Percentiles rank a stretch among this genome's conserved stretches.
Evolutionary conservation across 2,329 filamentous ascomycete genomes (phyloP).

Genomic region (Dothistroma septosporum): DNA sequence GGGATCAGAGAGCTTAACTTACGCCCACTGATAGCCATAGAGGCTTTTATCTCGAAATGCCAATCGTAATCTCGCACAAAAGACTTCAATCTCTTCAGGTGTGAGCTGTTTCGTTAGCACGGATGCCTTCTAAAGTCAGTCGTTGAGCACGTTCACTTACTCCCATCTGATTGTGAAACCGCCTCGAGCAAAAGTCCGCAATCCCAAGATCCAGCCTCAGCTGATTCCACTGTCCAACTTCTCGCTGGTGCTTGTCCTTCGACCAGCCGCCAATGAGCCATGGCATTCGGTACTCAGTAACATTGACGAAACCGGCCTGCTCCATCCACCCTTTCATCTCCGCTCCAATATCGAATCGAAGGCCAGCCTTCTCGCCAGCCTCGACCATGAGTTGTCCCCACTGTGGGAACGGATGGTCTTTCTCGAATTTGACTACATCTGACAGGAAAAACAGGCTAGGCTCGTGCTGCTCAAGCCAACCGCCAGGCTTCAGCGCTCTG

Average conservation of each 20-base stretch:
- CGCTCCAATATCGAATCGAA: slow-evolving; percentile 18
- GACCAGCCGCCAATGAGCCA: slow-evolving; percentile 25
- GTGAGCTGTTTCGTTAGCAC: not conserved
- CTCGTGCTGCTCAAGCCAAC: slow-evolving; percentile 21
- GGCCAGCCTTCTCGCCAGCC: slow-evolving; percentile 16
- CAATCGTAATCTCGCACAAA: slow-evolving; percentile 10
- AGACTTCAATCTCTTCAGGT: slow-evolving; percentile 16
- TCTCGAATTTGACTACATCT: slow-evolving; percentile 18
- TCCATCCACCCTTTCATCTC: slow-evolving; percentile 21
- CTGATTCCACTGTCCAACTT: slow-evolving; percentile 22
- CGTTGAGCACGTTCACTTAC: not conserved
- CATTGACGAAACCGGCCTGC: slow-evolving; percentile 26
- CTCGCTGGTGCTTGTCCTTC: slow-evolving; percentile 21
- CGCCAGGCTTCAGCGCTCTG: slow-evolving; percentile 22
- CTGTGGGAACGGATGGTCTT: slow-evolving; percentile 16
- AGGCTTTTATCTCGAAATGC: slow-evolving; percentile 13
- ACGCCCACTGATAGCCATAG: slow-evolving; percentile 15
- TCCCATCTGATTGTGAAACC: slow-evolving; percentile 13
- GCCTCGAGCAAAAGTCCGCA: slow-evolving; percentile 16
- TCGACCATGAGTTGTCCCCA: slow-evolving; percentile 22
- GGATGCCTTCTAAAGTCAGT: too few species aligned
- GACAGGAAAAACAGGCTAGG: slow-evolving; percentile 17
- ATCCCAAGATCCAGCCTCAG: slow-evolving; percentile 13
- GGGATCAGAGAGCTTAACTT: not conserved
- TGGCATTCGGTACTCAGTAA: slow-evolving; percentile 23